phyloP scores from a whole-genome alignment of 495 filamentous ascomycete genomes.

The Articulospora tetracladia region DNA sequence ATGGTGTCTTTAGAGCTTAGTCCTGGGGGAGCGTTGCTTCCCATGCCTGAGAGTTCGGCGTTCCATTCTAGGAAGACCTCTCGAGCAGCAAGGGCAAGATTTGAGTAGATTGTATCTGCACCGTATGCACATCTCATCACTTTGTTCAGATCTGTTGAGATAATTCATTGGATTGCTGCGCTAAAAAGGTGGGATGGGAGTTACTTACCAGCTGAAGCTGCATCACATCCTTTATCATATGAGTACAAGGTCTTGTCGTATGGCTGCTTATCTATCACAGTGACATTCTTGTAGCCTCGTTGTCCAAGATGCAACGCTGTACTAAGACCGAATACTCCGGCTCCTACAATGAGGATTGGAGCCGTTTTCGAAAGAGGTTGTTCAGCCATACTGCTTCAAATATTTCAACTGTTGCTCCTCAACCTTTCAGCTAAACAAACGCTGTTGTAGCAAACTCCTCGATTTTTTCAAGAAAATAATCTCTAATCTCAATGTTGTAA shows the following conservation, averaged over 20 bases:
- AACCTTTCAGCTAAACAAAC: no score
- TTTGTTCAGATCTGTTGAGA: constrained; percentile 39
- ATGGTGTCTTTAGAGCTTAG: constrained; percentile 17
- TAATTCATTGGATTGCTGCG: neutral
- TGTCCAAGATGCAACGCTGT: constrained; percentile 60
- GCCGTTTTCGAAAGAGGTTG: neutral
- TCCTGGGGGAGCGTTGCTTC: constrained; percentile 28
- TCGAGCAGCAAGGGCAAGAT: constrained; percentile 37
- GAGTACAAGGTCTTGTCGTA: constrained; percentile 33
- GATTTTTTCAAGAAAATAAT: no score
- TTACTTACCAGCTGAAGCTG: constrained; percentile 31
- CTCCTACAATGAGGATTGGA: constrained; percentile 66
- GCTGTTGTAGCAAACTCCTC: no score
- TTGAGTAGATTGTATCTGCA: constrained; percentile 35
- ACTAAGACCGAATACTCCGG: constrained; percentile 72
- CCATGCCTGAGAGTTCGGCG: constrained; percentile 23
- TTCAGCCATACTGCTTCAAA: no score
- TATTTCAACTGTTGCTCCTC: no score
- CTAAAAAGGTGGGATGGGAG: neutral
- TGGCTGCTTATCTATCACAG: constrained; percentile 39
- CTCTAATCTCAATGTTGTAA: no score
- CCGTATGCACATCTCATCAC: constrained; percentile 42
- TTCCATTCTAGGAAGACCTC: constrained; percentile 40
- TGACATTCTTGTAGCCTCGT: constrained; percentile 42
- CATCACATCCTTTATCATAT: constrained; percentile 29